Conservation (phyloP, 1,284 basidiomycete species). For the Rugosomyces carneus region DNA sequence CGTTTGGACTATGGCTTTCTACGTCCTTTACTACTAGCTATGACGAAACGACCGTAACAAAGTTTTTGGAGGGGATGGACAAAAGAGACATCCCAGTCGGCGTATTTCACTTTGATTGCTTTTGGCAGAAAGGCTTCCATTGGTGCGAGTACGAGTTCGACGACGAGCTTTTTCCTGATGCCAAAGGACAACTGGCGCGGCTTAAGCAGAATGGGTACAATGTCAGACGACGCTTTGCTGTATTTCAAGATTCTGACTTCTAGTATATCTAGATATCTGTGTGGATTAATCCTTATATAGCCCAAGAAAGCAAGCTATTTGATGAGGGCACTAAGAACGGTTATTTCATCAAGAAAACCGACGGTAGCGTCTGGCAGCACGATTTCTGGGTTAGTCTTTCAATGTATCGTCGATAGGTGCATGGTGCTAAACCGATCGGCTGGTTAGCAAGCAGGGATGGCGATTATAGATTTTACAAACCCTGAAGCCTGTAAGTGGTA, state of each 20-base stretch:
- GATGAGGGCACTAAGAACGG: constrained; percentile 46
- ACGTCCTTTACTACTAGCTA: constrained; percentile 57
- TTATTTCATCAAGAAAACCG: constrained; percentile 50
- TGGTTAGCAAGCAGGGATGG: constrained; percentile 50
- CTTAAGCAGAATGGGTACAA: constrained; percentile 47
- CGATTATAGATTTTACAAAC: constrained; percentile 55
- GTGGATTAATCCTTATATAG: constrained; percentile 48
- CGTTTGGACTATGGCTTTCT: constrained; percentile 58
- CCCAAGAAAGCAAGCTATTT: constrained; percentile 50
- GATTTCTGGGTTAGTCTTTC: constrained; percentile 24
- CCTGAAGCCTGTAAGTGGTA: constrained; percentile 53
- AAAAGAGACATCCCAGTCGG: constrained; percentile 47
- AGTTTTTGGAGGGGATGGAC: constrained; percentile 53
- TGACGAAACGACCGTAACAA: constrained; percentile 49
- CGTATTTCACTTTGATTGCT: constrained; percentile 59
- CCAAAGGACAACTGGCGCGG: constrained; percentile 43
- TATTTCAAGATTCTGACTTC: not conserved
- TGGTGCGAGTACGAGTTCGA: constrained; percentile 59
- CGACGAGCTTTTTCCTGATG: constrained; percentile 52
- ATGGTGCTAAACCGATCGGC: not conserved
- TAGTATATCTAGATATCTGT: constrained; percentile 18
- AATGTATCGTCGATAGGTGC: not conserved
- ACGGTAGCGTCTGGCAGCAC: constrained; percentile 57
- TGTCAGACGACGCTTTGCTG: constrained; percentile 6
- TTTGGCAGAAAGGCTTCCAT: constrained; percentile 54